Evolutionary conservation across 78 protist genomes (phyloP), one percentile per base, ranked within the genome.

Genomic region (Dictyostelium intermedium): DNA sequence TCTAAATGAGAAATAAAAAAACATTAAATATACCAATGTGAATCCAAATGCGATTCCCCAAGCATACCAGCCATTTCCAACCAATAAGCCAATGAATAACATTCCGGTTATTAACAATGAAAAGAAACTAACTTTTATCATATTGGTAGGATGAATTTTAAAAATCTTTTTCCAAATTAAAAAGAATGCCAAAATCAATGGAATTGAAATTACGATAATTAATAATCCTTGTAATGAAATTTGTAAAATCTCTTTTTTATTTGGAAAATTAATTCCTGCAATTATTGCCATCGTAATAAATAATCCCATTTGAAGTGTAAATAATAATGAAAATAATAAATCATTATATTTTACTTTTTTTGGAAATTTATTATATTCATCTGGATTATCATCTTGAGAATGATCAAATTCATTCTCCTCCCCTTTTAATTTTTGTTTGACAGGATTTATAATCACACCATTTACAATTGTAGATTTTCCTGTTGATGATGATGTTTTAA

Each of bases 1-100:
- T 35, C 70, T 72, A 32, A 8, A 84, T 18, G 39, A 2, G 34
- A 92, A 18, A 32, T 69, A 92, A 35, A 83, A 82, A 16, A 76
- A 23, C 6, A 78, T 10, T 7, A 72, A 10, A 16, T 2, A 5
- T 11, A 72, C 1, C 5, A 34, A 16, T 6, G 43, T 14, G 30
- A 72, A 3, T 5, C 37, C 37, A 34, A 34, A 30, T 16, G 16
- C 0, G 5, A 34, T 13, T 1, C n/a, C 79, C 20, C 27, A 32
- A 7, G 1, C 2, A 18, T 72, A 72, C 37, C 23, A 34, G 13
- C 45, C 39, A 72, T 72, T 72, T 0, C 79, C 79, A 34, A 72
- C 16, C 2, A 72, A 72, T 0, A 72, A 34, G 1, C 45, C 79
- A 34, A 32, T 72, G 6, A 30, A 10, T 11, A 72, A 6, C 16